phyloP scores from a whole-genome alignment of 139 green algal genomes.

The Auxenochlorella protothecoides region DNA sequence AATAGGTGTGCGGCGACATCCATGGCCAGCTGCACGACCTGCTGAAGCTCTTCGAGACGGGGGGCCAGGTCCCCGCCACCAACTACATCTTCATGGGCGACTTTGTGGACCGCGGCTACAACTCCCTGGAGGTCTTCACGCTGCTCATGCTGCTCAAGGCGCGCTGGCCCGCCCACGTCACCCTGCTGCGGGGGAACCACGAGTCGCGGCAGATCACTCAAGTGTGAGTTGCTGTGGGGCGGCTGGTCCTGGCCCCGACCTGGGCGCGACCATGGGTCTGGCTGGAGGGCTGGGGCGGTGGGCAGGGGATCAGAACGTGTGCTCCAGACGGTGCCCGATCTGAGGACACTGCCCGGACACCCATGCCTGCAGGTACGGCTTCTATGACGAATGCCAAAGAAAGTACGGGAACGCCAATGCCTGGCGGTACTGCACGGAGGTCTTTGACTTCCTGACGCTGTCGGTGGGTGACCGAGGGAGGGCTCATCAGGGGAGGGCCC shows the following conservation, averaged over 20 bases:
- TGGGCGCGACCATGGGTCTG: too few species aligned
- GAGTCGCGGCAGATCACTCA: slow-evolving; percentile 98
- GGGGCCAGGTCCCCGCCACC: slow-evolving; percentile 85
- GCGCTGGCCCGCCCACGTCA: slow-evolving; percentile 86
- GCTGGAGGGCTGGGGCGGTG: too few species aligned
- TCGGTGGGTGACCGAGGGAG: slow-evolving; percentile 31
- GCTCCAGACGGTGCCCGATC: too few species aligned
- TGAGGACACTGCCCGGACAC: too few species aligned
- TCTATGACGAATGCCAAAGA: slow-evolving; percentile 98
- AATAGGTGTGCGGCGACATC: slow-evolving; percentile 96
- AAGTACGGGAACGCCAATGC: slow-evolving; percentile 99
- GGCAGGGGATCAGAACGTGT: too few species aligned
- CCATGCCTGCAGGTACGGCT: slow-evolving; percentile 64
- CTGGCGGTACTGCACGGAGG: slow-evolving; percentile 98
- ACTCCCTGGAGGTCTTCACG: slow-evolving; percentile 96
- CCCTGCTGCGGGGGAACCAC: slow-evolving; percentile 95
- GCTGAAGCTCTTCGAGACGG: slow-evolving; percentile 93
- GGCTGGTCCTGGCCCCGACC: too few species aligned
- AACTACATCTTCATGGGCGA: slow-evolving; percentile 99
- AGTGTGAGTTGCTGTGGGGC: slow-evolving; percentile 24
- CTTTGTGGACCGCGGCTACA: slow-evolving; percentile 99
- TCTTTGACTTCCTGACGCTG: slow-evolving; percentile 97
- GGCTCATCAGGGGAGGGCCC: too few species aligned
- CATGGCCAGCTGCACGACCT: slow-evolving; percentile 99
- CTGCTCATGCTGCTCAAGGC: slow-evolving; percentile 96